A percentile compares a stretch with the other conserved stretches of the same genome.
Conservation (phyloP, 129 eudicot genomes). For the Calendula officinalis region DNA sequence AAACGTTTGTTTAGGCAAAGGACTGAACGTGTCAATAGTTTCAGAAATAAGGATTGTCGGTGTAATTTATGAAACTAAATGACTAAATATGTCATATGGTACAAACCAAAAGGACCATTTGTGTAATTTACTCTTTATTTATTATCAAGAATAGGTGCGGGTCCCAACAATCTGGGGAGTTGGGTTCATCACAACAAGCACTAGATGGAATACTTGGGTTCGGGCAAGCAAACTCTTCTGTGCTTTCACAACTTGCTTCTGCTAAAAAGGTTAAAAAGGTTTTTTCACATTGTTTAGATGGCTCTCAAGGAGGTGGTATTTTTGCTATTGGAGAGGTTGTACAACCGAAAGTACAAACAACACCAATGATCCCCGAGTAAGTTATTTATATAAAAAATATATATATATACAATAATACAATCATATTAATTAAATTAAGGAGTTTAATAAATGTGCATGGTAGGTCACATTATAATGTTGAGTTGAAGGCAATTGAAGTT, state of each 20-base stretch:
- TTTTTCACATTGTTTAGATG: slow-evolving; percentile 92
- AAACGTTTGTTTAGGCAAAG: no score
- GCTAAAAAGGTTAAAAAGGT: slow-evolving; percentile 64
- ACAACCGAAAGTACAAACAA: slow-evolving; percentile 65
- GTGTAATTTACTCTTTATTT: slow-evolving; percentile 11
- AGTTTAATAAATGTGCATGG: not conserved
- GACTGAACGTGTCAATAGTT: not conserved
- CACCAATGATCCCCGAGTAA: slow-evolving; percentile 69
- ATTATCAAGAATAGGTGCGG: slow-evolving; percentile 65
- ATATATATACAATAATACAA: no score
- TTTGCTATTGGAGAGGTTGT: slow-evolving; percentile 91
- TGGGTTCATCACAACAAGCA: slow-evolving; percentile 34
- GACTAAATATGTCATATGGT: no score
- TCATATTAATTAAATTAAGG: not conserved
- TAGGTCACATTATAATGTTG: slow-evolving; percentile 93
- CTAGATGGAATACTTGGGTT: slow-evolving; percentile 54
- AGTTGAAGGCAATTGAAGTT: slow-evolving; percentile 74
- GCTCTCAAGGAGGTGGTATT: slow-evolving; percentile 78
- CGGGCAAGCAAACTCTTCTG: slow-evolving; percentile 47
- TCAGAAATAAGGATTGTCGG: no score
- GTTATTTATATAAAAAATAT: slow-evolving; percentile 5
- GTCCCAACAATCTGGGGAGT: slow-evolving; percentile 79
- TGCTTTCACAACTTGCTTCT: slow-evolving; percentile 75
- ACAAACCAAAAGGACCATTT: no score
- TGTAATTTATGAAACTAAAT: no score